phyloP scores from a whole-genome alignment of 1,284 basidiomycete species.

The Ceratobasidium sp. region DNA sequence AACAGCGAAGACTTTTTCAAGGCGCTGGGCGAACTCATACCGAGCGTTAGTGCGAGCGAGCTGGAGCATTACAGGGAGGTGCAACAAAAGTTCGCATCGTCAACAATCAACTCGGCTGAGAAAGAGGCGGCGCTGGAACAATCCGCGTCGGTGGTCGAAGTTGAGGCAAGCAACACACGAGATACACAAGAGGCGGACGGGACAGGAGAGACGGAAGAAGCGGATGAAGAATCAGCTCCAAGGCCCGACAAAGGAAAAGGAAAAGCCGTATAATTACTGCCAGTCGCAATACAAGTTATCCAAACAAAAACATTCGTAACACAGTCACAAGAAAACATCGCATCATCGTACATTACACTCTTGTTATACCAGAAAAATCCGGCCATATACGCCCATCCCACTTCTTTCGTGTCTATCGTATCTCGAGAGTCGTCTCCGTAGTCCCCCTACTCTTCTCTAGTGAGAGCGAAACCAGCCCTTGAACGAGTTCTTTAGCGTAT shows the following conservation, averaged over 20 bases:
- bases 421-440: background rate
- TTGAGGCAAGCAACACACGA: background rate
- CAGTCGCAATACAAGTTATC: constrained; percentile 36
- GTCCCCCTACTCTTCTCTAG: constrained; percentile 5
- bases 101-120: constrained; percentile 46
- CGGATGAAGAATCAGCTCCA: background rate
- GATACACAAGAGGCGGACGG: background rate
- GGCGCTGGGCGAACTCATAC: constrained; percentile 81
- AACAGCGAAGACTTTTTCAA: constrained; percentile 76
- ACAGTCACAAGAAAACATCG: background rate
- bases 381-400: background rate
- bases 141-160: background rate
- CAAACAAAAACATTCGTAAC: constrained; percentile 18
- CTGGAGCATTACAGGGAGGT: constrained; percentile 87
- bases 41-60: constrained; percentile 89
- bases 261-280: constrained; percentile 29
- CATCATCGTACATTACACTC: constrained; percentile 32
- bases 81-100: constrained; percentile 72
- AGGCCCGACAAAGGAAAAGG: constrained; percentile 45
- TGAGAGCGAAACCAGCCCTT: constrained; percentile 35
- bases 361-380: constrained; percentile 2
- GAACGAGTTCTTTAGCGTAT: constrained; percentile 28
- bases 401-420: no score
- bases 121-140: constrained; percentile 9
- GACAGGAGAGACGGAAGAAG: constrained; percentile 2